Conservation (phyloP, 148 eudicot species). For the Camellia granthamiana region DNA sequence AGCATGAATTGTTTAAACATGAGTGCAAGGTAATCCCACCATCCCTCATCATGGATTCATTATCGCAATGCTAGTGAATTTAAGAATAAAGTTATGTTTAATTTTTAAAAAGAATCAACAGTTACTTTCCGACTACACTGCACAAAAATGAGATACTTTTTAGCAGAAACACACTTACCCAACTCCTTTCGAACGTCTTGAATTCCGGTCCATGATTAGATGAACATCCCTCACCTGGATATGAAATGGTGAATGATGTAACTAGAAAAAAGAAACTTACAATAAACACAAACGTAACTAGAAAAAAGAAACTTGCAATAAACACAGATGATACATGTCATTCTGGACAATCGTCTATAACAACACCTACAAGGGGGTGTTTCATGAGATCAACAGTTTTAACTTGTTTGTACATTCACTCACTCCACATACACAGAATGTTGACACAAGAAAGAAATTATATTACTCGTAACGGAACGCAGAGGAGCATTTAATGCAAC, state of each 20-base stretch:
- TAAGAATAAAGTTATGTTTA: constrained; percentile 49
- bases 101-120: constrained; percentile 27
- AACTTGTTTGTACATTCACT: constrained; percentile 9
- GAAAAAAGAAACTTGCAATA: not conserved
- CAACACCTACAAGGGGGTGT: constrained; percentile 1
- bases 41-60: constrained; percentile 62
- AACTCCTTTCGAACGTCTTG: constrained; percentile 91
- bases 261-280: not conserved
- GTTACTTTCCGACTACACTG: constrained; percentile 23
- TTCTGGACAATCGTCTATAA: not conserved
- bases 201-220: constrained; percentile 86
- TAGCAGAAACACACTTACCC: constrained; percentile 53
- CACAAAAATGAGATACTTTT: not conserved
- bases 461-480: constrained; percentile 12
- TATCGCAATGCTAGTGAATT: constrained; percentile 60
- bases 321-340: not conserved
- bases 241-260: not conserved
- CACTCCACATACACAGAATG: constrained; percentile 7
- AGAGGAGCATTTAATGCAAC: constrained; percentile 30
- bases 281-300: not conserved
- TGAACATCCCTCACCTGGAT: constrained; percentile 89
- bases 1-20: constrained; percentile 62
- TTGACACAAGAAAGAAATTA: constrained; percentile 15
- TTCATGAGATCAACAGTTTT: not conserved
- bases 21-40: constrained; percentile 62